A percentile compares a stretch with the other conserved stretches of the same genome.
Evolutionary conservation across 495 filamentous ascomycete species (phyloP).

Genomic region (Margaritispora aquatica): DNA sequence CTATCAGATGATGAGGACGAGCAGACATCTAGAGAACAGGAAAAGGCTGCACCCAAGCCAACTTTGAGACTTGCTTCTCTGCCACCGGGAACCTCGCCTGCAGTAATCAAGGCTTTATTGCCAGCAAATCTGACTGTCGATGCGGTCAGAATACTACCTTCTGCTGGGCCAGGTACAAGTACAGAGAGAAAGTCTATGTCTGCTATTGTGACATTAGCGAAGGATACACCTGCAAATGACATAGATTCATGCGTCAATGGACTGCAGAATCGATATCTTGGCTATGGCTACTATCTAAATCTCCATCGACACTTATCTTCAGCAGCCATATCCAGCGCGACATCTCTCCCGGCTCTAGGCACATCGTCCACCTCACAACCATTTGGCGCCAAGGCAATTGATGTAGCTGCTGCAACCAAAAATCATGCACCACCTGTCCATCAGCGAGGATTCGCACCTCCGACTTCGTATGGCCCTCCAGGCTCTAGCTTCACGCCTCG

Average conservation of each 20-base stretch:
- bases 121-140: conserved; percentile 66
- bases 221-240: conserved; percentile 77
- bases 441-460: conserved; percentile 77
- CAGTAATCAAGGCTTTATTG: conserved; percentile 68
- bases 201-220: conserved; percentile 79
- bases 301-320: conserved; percentile 82
- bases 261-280: conserved; percentile 82
- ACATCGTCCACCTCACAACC: conserved; percentile 55
- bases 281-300: conserved; percentile 77
- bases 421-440: conserved; percentile 54
- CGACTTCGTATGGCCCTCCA: conserved; percentile 52
- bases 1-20: conserved; percentile 48
- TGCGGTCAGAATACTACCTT: conserved; percentile 65
- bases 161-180: conserved; percentile 40
- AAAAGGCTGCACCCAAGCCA: conserved; percentile 76
- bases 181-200: conserved; percentile 71
- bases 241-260: conserved; percentile 75
- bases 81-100: conserved; percentile 59
- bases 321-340: conserved; percentile 55
- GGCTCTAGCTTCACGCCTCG: conserved; percentile 35
- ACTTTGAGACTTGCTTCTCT: conserved; percentile 67
- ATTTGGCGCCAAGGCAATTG: conserved; percentile 78
- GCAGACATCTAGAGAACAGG: conserved; percentile 24
- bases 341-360: conserved; percentile 42
- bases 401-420: conserved; percentile 32